These are phyloP conservation scores for Westerdykella sp. DNA, from an alignment of 2,329 filamentous ascomycete genomes.

Conservation along the genomic window DNA sequence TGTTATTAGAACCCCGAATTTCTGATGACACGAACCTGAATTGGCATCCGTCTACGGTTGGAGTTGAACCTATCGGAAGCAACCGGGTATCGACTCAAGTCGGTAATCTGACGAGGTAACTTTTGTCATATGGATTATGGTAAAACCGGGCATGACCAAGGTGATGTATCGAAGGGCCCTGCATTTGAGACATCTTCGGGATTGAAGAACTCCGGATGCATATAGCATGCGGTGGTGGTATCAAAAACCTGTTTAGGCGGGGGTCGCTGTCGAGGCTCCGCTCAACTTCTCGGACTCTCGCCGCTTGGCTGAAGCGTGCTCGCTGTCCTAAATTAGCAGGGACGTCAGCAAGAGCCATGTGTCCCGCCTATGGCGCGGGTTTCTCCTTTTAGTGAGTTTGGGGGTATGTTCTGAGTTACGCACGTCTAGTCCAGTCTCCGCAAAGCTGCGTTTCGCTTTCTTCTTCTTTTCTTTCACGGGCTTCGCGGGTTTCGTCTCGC, in stretches of 20 bases:
- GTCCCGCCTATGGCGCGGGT: conserved; percentile 12
- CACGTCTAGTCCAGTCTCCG: conserved; percentile 44
- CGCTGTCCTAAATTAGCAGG: conserved; percentile 35
- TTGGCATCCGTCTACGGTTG: conserved; percentile 1
- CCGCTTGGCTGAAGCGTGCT: conserved; percentile 28
- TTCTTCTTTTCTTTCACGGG: conserved; percentile 39
- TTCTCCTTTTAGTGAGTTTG: conserved; percentile 15
- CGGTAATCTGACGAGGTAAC: too few relatives aligned
- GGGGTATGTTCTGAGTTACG: conserved; percentile 23
- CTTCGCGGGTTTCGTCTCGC: conserved; percentile 53
- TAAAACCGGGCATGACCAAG: too few relatives aligned
- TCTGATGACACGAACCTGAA: conserved; percentile 13
- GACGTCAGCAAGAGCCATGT: conserved; percentile 27
- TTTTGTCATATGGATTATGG: too few relatives aligned
- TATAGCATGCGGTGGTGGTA: too few relatives aligned
- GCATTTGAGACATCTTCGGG: too few relatives aligned
- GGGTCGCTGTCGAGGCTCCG: too few relatives aligned
- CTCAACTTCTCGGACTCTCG: conserved; percentile 19
- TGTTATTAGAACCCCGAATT: conserved; percentile 10
- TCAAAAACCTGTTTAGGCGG: too few relatives aligned
- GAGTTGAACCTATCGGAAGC: background rate
- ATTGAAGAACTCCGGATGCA: too few relatives aligned
- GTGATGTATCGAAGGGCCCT: too few relatives aligned
- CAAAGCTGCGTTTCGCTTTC: conserved; percentile 40
- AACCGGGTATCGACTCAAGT: too few relatives aligned